phyloP scores from a whole-genome alignment of 495 filamentous ascomycete genomes.

The Pseudoneurospora amorphoporcata region DNA sequence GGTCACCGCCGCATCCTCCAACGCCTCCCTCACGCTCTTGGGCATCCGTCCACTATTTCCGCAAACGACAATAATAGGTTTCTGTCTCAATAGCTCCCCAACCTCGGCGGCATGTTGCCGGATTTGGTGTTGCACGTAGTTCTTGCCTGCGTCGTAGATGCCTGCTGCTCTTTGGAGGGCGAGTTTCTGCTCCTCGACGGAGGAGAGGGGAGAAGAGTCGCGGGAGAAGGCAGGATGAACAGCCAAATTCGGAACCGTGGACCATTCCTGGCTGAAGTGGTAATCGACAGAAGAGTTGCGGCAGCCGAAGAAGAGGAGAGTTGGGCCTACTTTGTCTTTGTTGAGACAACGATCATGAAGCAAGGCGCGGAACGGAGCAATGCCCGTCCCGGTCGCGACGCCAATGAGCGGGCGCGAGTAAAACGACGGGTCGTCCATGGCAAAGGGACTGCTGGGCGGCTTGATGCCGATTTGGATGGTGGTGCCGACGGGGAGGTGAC shows the following conservation, averaged over 20 bases:
- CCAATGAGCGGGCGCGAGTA: constrained; percentile 52
- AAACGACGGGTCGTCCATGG: not conserved
- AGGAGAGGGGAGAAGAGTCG: not conserved
- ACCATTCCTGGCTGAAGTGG: constrained; percentile 71
- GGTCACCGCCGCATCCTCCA: constrained; percentile 56
- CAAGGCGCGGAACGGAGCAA: constrained; percentile 78
- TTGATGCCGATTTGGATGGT: constrained; percentile 46
- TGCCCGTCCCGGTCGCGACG: constrained; percentile 80
- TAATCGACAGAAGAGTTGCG: constrained; percentile 65
- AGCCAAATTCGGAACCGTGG: constrained; percentile 28
- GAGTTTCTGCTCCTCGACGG: constrained; percentile 36
- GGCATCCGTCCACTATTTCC: constrained; percentile 84
- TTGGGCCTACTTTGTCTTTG: constrained; percentile 12
- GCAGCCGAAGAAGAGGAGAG: constrained; percentile 66
- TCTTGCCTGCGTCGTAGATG: constrained; percentile 38
- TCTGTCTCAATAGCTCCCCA: constrained; percentile 39
- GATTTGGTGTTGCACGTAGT: constrained; percentile 88
- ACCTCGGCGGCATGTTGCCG: constrained; percentile 48
- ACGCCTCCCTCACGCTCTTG: constrained; percentile 67
- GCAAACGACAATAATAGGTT: constrained; percentile 54
- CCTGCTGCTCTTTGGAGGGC: not conserved
- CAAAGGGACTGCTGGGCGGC: constrained; percentile 2
- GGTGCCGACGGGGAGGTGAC: constrained; percentile 48
- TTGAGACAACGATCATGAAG: constrained; percentile 50
- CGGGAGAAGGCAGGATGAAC: constrained; percentile 80